These are phyloP conservation scores for Setomelanomma holmii DNA, from an alignment of 2,329 filamentous ascomycete genomes.

Conservation along the genomic window DNA sequence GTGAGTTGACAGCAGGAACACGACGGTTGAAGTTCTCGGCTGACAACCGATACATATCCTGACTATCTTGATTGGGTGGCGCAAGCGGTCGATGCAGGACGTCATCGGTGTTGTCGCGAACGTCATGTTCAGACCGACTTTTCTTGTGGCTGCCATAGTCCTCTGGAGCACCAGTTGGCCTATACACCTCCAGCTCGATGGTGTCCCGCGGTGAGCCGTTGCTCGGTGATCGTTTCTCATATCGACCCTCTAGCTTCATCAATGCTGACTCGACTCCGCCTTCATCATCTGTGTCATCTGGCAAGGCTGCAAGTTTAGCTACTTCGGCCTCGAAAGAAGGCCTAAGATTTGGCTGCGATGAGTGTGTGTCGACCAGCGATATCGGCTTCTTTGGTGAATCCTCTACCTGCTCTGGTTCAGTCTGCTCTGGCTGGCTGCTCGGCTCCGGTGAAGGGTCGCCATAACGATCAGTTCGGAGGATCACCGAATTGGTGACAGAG, in stretches of 20 bases:
- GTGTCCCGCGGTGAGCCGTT: conserved; percentile 27
- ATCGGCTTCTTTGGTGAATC: conserved; percentile 38
- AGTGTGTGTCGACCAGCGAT: conserved; percentile 59
- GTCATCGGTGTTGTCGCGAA: conserved; percentile 30
- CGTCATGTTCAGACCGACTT: conserved; percentile 24
- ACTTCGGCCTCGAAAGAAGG: conserved; percentile 89
- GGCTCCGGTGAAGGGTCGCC: conserved; percentile 22
- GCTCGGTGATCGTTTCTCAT: conserved; percentile 59
- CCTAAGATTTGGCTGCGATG: conserved; percentile 62
- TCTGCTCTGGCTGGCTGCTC: conserved; percentile 12
- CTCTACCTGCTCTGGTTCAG: conserved; percentile 11
- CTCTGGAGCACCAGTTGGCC: conserved; percentile 24
- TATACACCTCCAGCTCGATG: conserved; percentile 31
- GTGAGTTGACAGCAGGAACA: conserved; percentile 46
- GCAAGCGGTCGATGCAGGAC: conserved; percentile 36
- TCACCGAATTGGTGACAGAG: conserved; percentile 49
- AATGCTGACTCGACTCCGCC: conserved; percentile 93
- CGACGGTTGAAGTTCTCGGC: conserved; percentile 39
- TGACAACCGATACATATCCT: conserved; percentile 42
- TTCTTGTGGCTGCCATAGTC: conserved; percentile 25
- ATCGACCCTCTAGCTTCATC: conserved; percentile 89
- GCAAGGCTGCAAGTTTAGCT: conserved; percentile 83
- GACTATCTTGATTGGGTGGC: conserved; percentile 34
- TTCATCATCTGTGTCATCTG: conserved; percentile 77
- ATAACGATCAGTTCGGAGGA: conserved; percentile 41